phyloP scores from a whole-genome alignment of 164 flowering plant genomes.

The Litsea cubeba region DNA sequence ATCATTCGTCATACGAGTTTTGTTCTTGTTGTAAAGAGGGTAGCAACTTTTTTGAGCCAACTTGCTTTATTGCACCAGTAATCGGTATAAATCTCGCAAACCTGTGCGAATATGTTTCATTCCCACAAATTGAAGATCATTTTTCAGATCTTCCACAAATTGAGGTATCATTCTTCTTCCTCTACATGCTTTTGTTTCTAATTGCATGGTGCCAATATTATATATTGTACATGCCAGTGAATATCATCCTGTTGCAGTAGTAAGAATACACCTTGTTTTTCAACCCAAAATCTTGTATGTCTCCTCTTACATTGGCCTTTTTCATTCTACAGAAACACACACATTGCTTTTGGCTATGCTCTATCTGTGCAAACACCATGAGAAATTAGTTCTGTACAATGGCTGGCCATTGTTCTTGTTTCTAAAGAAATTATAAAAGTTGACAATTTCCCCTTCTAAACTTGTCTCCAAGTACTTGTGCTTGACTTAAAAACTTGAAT shows the following conservation, averaged over 20 bases:
- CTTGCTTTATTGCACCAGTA: no score
- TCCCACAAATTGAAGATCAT: conserved; percentile 29
- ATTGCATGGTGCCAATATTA: neutral
- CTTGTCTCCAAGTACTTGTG: neutral
- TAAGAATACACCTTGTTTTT: neutral
- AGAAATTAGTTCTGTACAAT: neutral
- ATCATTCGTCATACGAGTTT: no score
- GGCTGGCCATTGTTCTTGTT: neutral
- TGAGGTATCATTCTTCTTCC: conserved; percentile 45
- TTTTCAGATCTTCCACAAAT: conserved; percentile 76
- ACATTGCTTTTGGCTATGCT: neutral
- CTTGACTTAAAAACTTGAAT: no score
- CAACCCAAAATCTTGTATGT: neutral
- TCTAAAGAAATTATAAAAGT: neutral
- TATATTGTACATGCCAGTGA: neutral
- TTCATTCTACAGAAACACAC: neutral
- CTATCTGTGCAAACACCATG: neutral
- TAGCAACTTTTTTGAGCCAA: no score
- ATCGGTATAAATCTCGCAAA: no score
- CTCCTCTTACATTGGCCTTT: neutral
- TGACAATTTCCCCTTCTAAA: no score
- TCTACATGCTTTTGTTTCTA: neutral
- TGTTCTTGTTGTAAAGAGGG: no score
- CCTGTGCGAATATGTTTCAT: no score
- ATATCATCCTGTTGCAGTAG: neutral